These are phyloP conservation scores for Naumovozyma castellii DNA, from an alignment of 805 yeast species.

Conservation along the genomic window DNA sequence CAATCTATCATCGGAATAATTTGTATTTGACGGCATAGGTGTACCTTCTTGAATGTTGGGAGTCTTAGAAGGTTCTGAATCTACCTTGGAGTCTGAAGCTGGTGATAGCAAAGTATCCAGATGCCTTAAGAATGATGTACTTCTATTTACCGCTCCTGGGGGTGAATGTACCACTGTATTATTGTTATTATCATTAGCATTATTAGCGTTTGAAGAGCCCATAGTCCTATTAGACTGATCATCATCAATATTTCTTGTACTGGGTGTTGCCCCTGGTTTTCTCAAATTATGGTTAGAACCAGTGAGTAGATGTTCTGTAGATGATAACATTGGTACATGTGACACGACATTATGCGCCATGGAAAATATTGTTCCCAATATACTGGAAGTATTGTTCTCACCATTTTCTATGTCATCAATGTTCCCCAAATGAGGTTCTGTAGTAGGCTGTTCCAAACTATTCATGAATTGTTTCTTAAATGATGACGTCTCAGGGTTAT, in stretches of 20 bases:
- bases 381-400: slow-evolving; percentile 22
- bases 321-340: slow-evolving; percentile 15
- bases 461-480: background rate
- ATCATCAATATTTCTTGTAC: background rate
- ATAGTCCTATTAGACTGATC: background rate
- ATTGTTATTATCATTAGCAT: slow-evolving; percentile 3
- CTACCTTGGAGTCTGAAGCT: slow-evolving; percentile 1
- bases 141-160: slow-evolving; percentile 10
- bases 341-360: slow-evolving; percentile 42
- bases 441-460: background rate
- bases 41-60: background rate
- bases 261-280: background rate
- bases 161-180: slow-evolving; percentile 13
- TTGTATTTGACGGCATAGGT: no score
- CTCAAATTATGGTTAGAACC: background rate
- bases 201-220: background rate
- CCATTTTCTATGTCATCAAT: background rate
- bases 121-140: slow-evolving; percentile 30
- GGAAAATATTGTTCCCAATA: slow-evolving; percentile 36
- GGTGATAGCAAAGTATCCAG: slow-evolving; percentile 29
- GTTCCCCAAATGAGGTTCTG: no score
- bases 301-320: background rate
- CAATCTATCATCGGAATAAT: background rate
- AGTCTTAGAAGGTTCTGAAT: background rate
- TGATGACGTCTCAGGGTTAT: background rate